These are phyloP conservation scores for Trichoderma pleuroti DNA, from an alignment of 2,329 filamentous ascomycete species.

Conservation along the genomic window DNA sequence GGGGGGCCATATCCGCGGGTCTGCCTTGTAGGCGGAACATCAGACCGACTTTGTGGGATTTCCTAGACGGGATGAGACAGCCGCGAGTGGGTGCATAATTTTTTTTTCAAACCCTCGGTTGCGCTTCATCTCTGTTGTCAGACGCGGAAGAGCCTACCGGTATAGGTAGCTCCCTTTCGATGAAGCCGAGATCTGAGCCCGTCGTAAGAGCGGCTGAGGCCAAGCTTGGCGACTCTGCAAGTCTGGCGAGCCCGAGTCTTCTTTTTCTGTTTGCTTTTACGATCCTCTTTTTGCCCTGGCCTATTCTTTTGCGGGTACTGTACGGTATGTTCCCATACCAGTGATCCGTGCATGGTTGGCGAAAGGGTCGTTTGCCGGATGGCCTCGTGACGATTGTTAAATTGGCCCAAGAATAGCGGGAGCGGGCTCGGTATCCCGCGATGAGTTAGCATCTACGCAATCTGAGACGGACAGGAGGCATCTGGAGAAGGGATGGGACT, in stretches of 20 bases:
- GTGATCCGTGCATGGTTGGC: neutral
- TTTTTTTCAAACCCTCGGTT: neutral
- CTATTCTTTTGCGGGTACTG: neutral
- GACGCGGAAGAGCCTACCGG: neutral
- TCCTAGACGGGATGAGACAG: neutral
- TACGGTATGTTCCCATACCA: neutral
- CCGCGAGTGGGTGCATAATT: neutral
- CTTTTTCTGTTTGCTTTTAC: neutral
- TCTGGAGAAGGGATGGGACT: neutral
- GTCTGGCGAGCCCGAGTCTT: neutral
- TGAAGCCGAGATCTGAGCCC: neutral
- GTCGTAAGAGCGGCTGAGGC: neutral
- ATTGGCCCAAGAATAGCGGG: neutral
- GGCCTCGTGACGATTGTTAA: neutral
- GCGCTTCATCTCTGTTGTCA: neutral
- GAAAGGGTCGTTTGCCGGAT: neutral
- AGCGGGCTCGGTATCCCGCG: neutral
- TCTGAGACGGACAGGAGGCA: neutral
- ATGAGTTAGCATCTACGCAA: neutral
- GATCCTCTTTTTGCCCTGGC: neutral
- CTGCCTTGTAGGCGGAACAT: neutral
- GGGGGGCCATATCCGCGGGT: neutral
- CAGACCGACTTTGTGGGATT: slow-evolving; percentile 8
- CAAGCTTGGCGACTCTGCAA: neutral
- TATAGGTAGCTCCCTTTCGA: neutral